These are phyloP conservation scores for Claviceps quebecensis DNA, from an alignment of 2,329 filamentous ascomycete species.

Conservation along the genomic window DNA sequence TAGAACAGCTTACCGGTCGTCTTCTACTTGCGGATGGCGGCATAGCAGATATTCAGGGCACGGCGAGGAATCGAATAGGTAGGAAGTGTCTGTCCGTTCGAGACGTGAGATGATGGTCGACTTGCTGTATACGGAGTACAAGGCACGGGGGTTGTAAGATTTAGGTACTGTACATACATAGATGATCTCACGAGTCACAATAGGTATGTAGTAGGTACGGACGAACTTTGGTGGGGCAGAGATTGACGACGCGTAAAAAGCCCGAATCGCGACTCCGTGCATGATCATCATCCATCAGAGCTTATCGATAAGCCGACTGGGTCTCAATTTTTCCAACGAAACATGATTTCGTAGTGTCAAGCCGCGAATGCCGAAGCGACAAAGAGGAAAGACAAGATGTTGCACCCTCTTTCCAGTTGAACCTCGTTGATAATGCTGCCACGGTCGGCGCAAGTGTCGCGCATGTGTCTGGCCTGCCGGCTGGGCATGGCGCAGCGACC, in stretches of 20 bases:
- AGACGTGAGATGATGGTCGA: background rate
- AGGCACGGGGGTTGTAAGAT: background rate
- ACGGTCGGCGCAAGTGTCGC: conserved; percentile 18
- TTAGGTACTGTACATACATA: too few relatives aligned
- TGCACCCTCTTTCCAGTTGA: background rate
- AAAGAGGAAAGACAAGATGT: background rate
- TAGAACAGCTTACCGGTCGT: conserved; percentile 16
- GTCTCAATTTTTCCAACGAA: background rate
- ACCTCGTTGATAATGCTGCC: conserved; percentile 20
- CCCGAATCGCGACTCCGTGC: background rate
- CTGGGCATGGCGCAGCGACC: conserved; percentile 15
- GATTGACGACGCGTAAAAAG: background rate
- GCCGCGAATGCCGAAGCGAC: background rate
- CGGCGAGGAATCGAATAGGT: background rate
- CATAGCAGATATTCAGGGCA: conserved; percentile 12
- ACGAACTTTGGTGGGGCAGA: background rate
- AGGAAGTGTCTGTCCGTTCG: background rate
- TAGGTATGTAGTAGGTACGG: too few relatives aligned
- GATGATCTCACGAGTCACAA: background rate
- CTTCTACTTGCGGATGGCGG: conserved; percentile 18
- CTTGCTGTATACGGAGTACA: background rate
- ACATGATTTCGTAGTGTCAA: background rate
- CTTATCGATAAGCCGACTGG: conserved; percentile 6
- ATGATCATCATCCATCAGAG: background rate
- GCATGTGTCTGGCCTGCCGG: conserved; percentile 21